Evolutionary conservation across 2,329 filamentous ascomycete species (phyloP).

Genomic region (Sclerotinia minor): DNA sequence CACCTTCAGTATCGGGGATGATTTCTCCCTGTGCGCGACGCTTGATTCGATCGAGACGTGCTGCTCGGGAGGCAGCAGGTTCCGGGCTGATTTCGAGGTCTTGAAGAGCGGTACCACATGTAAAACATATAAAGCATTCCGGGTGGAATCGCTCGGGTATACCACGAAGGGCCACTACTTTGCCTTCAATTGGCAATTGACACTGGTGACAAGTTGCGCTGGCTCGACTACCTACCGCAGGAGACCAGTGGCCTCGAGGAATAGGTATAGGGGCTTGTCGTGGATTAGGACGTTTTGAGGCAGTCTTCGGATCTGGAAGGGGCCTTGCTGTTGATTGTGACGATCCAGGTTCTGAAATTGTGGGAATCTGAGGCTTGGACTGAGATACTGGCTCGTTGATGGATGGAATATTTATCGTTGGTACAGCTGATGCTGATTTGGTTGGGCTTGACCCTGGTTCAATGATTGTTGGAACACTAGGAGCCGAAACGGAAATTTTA

Average conservation of each 20-base stretch:
- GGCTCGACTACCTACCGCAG: constrained; percentile 52
- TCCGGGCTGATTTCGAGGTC: constrained; percentile 96
- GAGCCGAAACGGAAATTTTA: constrained; percentile 34
- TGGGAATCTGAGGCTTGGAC: constrained; percentile 34
- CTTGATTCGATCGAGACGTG: constrained; percentile 72
- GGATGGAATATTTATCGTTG: constrained; percentile 38
- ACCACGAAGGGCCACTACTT: constrained; percentile 81
- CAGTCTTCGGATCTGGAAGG: constrained; percentile 45
- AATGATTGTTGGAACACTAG: constrained; percentile 36
- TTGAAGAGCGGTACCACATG: constrained; percentile 85
- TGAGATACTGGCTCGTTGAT: constrained; percentile 31
- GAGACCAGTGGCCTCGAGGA: constrained; percentile 55
- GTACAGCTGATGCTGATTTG: constrained; percentile 30
- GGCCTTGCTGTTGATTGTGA: constrained; percentile 36
- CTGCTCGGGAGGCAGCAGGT: constrained; percentile 68
- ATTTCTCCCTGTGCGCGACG: constrained; percentile 61
- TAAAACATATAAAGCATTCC: constrained; percentile 85
- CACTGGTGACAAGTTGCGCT: constrained; percentile 84
- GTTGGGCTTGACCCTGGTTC: constrained; percentile 41
- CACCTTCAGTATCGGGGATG: constrained; percentile 61
- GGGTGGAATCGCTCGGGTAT: constrained; percentile 79
- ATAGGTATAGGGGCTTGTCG: constrained; percentile 41
- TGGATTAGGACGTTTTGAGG: constrained; percentile 35
- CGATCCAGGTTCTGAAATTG: constrained; percentile 41
- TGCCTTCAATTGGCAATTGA: constrained; percentile 79